Base-by-base conservation (phyloP, 208 protist genomes). In the Novymonas esmeraldas region DNA sequence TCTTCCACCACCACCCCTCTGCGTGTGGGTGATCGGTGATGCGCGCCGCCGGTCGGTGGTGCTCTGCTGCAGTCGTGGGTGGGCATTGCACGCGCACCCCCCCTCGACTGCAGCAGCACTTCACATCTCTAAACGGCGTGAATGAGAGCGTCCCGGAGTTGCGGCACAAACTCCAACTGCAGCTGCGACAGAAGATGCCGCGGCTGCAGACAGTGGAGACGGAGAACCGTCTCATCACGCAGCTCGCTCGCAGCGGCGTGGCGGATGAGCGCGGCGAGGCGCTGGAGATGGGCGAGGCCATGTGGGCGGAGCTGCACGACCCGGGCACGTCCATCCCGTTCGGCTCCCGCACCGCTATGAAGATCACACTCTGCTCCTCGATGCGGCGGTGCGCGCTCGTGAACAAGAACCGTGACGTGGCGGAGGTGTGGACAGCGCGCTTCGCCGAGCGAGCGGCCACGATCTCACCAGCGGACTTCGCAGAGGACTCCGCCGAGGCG, bases 341-440 rank as follows among this genome's bases (percentile, higher is more conserved):
- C 44, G 62, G 76, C 2, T 90, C 87, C 20, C 73, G 74, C 28
- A 92, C 83, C 0, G 84, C 83, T 6, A 74, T 92, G 70, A 78
- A 76, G 44, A 76, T 94, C 10, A 66, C 79, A 20, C 78, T 95
- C 36, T 93, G 85, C 64, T 82, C 85, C 10, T 61, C 79, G 24
- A 31, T 95, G 74, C 87, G 87, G 20, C 90, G 90, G 31, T 92
- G 90, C 59, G 90, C 90, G 7, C 70, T 95, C n/a, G 33, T 77
- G 26, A 68, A 70, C 13, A 61, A 68, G 38, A 54, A 81, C 36
- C 70, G 61, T 2, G 73, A 76, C 18, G 44, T 81, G 42, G 84
- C 85, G 13, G 84, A 94, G 20, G 31, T 67, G 45, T 95, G 90
- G 88, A 93, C 90, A 22, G 64, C 68, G 60, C 85, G 90, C 36